Evolutionary conservation across 2,329 filamentous ascomycete genomes (phyloP).

Genomic region (Stemphylium vesicarium): DNA sequence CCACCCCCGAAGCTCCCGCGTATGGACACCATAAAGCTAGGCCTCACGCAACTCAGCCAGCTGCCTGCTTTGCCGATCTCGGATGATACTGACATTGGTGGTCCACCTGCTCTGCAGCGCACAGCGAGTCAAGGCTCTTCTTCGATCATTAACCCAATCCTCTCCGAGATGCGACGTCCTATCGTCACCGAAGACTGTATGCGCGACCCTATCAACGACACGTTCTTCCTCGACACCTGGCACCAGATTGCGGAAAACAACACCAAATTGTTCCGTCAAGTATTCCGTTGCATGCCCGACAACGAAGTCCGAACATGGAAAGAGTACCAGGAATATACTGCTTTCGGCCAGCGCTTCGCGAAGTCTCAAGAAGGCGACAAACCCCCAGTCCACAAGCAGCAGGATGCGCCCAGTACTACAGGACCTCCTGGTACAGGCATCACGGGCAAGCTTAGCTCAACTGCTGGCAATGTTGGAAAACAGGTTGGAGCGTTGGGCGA

Average conservation of each 20-base stretch:
- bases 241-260: slow-evolving; percentile 88
- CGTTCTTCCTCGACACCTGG: slow-evolving; percentile 90
- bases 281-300: slow-evolving; percentile 97
- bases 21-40: slow-evolving; percentile 70
- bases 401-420: slow-evolving; percentile 56
- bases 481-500: slow-evolving; percentile 36
- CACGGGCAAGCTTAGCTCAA: slow-evolving; percentile 31
- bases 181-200: slow-evolving; percentile 89
- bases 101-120: slow-evolving; percentile 64
- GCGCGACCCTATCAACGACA: slow-evolving; percentile 81
- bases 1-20: slow-evolving; percentile 67
- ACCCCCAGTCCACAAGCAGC: slow-evolving; percentile 59
- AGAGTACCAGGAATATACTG: slow-evolving; percentile 83
- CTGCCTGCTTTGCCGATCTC: slow-evolving; percentile 71
- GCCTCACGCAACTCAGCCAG: slow-evolving; percentile 71
- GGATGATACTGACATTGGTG: slow-evolving; percentile 84
- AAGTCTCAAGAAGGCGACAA: slow-evolving; percentile 64
- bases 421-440: slow-evolving; percentile 55
- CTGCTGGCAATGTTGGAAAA: slow-evolving; percentile 31
- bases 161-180: slow-evolving; percentile 73
- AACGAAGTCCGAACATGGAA: slow-evolving; percentile 93
- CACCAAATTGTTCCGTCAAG: slow-evolving; percentile 88
- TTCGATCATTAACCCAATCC: slow-evolving; percentile 55
- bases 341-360: slow-evolving; percentile 79
- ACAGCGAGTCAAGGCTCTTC: slow-evolving; percentile 60